phyloP scores from a whole-genome alignment of 495 filamentous ascomycete species.

The Sphaerosporella brunnea region DNA sequence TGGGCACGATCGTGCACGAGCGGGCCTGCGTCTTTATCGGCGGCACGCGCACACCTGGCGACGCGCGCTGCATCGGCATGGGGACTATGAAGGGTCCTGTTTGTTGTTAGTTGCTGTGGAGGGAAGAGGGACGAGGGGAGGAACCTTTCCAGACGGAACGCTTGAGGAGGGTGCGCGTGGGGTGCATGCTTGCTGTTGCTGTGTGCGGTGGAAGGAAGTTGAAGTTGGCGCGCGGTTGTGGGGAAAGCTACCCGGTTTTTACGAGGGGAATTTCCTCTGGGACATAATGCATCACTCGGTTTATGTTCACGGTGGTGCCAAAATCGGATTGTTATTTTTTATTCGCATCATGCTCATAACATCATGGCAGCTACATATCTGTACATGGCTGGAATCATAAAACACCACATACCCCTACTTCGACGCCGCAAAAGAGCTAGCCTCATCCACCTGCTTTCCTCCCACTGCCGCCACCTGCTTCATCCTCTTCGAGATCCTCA shows the following conservation, averaged over 20 bases:
- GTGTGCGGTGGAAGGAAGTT: no score
- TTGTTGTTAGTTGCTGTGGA: slow-evolving; percentile 5
- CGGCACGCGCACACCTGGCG: slow-evolving; percentile 41
- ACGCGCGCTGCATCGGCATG: slow-evolving; percentile 45
- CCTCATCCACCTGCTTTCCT: slow-evolving; percentile 28
- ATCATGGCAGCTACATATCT: no score
- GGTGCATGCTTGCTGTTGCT: slow-evolving; percentile 33
- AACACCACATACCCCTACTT: no score
- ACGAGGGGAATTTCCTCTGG: no score
- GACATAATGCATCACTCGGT: no score
- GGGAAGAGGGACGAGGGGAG: not conserved
- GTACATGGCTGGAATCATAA: no score
- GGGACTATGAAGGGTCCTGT: slow-evolving; percentile 55
- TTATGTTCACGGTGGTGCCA: no score
- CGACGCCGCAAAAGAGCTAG: slow-evolving; percentile 2
- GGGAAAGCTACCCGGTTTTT: no score
- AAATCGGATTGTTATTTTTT: no score
- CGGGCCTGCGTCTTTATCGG: slow-evolving; percentile 82
- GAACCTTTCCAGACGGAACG: slow-evolving; percentile 43
- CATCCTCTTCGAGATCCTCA: slow-evolving; percentile 11
- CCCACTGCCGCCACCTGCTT: not conserved
- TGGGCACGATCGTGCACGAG: slow-evolving; percentile 81
- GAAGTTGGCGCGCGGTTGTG: no score
- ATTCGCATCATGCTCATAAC: no score
- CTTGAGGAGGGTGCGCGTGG: slow-evolving; percentile 36